Evolutionary conservation across 257 asterid genomes (phyloP).

Genomic region (Salvia rosmarinus): DNA sequence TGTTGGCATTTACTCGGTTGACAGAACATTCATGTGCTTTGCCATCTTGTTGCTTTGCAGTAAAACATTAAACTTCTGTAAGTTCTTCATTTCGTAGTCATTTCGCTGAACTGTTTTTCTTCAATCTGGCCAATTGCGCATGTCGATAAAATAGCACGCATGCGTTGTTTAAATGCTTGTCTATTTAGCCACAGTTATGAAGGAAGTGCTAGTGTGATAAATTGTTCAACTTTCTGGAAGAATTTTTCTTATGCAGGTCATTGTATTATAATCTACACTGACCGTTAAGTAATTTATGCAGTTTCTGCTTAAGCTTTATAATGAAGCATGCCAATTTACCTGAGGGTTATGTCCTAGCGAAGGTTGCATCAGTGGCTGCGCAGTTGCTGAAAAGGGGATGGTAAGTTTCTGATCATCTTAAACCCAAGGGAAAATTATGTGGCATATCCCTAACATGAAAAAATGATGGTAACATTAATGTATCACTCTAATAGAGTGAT

Average conservation of each 20-base stretch:
- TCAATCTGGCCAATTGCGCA: not conserved
- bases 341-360: slow-evolving; percentile 81
- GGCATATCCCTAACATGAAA: slow-evolving; percentile 24
- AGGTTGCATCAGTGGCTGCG: slow-evolving; percentile 91
- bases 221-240: slow-evolving; percentile 17
- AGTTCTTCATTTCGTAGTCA: not conserved
- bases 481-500: slow-evolving; percentile 2
- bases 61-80: not conserved
- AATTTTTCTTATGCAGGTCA: slow-evolving; percentile 29
- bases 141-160: not conserved
- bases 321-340: slow-evolving; percentile 72
- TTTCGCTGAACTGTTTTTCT: not conserved
- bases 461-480: not conserved
- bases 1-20: too few relatives aligned
- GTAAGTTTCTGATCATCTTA: slow-evolving; percentile 53
- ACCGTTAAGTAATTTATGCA: slow-evolving; percentile 49
- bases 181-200: slow-evolving; percentile 19
- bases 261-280: slow-evolving; percentile 28
- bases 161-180: slow-evolving; percentile 18
- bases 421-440: slow-evolving; percentile 20
- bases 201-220: slow-evolving; percentile 18
- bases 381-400: slow-evolving; percentile 96
- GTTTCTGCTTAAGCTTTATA: slow-evolving; percentile 76
- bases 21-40: too few relatives aligned
- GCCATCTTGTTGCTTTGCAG: not conserved